Conservation (phyloP, 2,329 filamentous ascomycete genomes). For the Chaetomiaceae sp. region DNA sequence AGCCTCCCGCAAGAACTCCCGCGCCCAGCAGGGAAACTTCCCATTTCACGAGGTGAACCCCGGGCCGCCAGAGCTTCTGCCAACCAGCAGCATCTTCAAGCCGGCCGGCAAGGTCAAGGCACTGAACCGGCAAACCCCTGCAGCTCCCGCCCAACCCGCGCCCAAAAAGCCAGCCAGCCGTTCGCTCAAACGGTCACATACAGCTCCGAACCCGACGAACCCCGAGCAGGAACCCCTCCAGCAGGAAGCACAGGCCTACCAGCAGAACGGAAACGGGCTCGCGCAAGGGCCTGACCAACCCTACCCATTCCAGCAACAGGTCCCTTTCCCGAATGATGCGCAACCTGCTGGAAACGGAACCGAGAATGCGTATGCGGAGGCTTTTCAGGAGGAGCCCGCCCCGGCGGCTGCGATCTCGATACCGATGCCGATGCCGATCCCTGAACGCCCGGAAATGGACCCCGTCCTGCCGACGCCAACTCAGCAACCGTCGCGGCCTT, state of each 20-base stretch:
- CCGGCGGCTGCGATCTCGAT: conserved; percentile 1
- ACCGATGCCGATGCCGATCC: conserved; percentile 13
- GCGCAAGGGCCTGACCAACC: neutral
- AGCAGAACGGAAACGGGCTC: neutral
- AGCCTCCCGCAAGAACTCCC: conserved; percentile 17
- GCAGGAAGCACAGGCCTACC: conserved; percentile 10
- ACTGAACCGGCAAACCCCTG: conserved; percentile 20
- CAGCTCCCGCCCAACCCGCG: conserved; percentile 7
- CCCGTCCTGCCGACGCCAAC: conserved; percentile 6
- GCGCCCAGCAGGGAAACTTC: conserved; percentile 25
- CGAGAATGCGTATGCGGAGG: conserved; percentile 1
- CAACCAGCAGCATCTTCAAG: conserved; percentile 41
- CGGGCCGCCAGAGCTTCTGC: conserved; percentile 41
- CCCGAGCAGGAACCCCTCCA: conserved; percentile 13
- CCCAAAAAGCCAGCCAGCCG: conserved; percentile 17
- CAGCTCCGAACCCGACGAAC: conserved; percentile 19
- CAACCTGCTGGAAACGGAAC: neutral
- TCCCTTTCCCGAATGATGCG: neutral
- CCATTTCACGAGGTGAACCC: conserved; percentile 41
- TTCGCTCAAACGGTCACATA: conserved; percentile 23
- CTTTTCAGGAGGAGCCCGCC: neutral
- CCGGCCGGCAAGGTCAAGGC: conserved; percentile 28
- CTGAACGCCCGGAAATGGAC: conserved; percentile 18
- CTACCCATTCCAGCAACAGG: conserved; percentile 1
- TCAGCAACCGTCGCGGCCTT: conserved; percentile 16